Conservation (phyloP, 2,329 filamentous ascomycete genomes). For the Colletotrichum higginsianum region DNA sequence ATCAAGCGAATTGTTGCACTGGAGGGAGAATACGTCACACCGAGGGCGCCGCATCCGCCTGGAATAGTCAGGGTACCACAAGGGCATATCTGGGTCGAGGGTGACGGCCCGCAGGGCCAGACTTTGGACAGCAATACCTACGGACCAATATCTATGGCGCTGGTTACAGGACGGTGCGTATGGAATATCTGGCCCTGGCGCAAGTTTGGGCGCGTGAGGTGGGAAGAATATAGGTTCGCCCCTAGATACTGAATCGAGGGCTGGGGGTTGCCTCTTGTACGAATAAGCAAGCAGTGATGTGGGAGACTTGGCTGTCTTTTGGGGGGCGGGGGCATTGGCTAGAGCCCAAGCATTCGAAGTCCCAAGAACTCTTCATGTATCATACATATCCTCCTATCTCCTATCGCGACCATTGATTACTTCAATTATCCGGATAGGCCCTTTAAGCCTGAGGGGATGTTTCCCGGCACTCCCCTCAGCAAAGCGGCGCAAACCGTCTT, state of each 20-base stretch:
- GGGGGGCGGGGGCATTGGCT: neutral
- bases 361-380: neutral
- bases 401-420: neutral
- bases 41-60: slow-evolving; percentile 72
- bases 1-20: slow-evolving; percentile 90
- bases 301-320: neutral
- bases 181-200: slow-evolving; percentile 79
- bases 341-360: neutral
- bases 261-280: neutral
- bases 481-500: neutral
- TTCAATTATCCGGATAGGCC: neutral
- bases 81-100: slow-evolving; percentile 96
- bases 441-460: neutral
- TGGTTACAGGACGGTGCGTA: slow-evolving; percentile 83
- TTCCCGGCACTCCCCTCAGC: neutral
- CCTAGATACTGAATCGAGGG: slow-evolving; percentile 51
- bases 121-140: slow-evolving; percentile 91
- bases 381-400: neutral
- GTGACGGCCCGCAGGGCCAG: slow-evolving; percentile 81
- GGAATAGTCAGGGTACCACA: slow-evolving; percentile 76
- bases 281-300: slow-evolving; percentile 4
- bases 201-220: slow-evolving; percentile 70
- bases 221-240: slow-evolving; percentile 65
- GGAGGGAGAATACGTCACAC: slow-evolving; percentile 82
- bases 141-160: slow-evolving; percentile 82